Evolutionary conservation across 345 rosid species (phyloP), one percentile per base, ranked within the genome.

Genomic region (Aquilaria malaccensis): DNA sequence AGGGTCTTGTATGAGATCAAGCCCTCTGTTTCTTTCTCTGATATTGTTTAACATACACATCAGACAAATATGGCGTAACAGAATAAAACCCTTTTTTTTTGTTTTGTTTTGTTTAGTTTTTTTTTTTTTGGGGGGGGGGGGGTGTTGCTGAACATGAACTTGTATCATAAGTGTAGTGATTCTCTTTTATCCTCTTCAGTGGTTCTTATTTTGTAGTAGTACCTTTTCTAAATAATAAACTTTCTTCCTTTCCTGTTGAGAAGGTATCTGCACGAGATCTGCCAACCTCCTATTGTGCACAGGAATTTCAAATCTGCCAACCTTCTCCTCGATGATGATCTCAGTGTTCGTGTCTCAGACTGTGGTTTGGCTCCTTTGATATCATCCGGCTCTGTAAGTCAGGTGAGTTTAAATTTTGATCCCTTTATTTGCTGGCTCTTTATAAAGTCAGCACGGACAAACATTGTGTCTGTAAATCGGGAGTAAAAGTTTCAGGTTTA

Each of bases 221-320:
- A 37, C 48, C 49, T 22, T 51, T 56, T 37, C 43, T 11, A 11
- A 30, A 14, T 52, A 33, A 60, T 70, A 50, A 74, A 61, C 53
- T 64, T 65, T 47, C 65, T 48, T 7, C 49, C 57, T 29, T 65
- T 66, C 52, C 61, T 7, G 60, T 52, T 54, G 65, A 37, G 55
- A 63, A 94, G 99, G 89, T 95, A 88, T 72, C 76, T 91, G 87
- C 99, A 95, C 63, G 99, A 88, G 79, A 67, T 84, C 69, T 95
- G 97, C 70, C 87, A 86, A 62, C 97, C 99, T 52, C 89, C 87
- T 56, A 69, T 88, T 37, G 71, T 91, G 46, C 99, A 91, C 85
- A 81, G 95, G 76, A 91, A 82, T 72, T 91, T 95, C 79, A 91
- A 91, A 75, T 75, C 97, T 47, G 79, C 81, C 56, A 91, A 91